Base-by-base conservation (phyloP, 148 eudicot genomes). In the Camellia sinensis region DNA sequence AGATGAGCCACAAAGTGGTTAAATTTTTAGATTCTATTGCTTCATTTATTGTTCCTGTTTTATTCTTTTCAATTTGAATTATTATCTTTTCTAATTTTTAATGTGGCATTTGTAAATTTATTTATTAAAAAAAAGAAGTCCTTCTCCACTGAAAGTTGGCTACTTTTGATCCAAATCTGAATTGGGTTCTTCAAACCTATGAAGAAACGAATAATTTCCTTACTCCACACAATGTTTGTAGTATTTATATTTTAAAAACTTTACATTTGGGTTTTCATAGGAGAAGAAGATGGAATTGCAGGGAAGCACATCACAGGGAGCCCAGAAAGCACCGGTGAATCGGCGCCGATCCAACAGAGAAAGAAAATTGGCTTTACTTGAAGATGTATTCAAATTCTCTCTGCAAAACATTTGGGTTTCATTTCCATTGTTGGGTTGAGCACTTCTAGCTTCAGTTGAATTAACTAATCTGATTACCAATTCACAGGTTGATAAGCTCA, bases 401-500 rank as follows among this genome's bases (percentile, higher is more conserved):
- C 6, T 1, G 12, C 53, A 67, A 19, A 11, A 19, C 6, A 11
- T 53, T 44, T 44, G 44, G 17, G 17, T 66, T 40, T 29, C 43
- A 12, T 41, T 18, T 59, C 9, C 40, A 43, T 21, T 60, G 8
- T n/a, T 37, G 65, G 12, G 12, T 41, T 40, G 37, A 29, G 37
- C 15, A 9, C 40, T 63, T 48, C 15, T 64, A 10, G 0, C 15
- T 40, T 70, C 1, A 45, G 14, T 70, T 54, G 64, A 77, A 40
- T 52, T 37, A 40, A 4, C 41, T 5, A 82, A 3, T 76, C 2
- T 56, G 7, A 71, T 73, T 63, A 14, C 61, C 3, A 85, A 81
- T 74, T 85, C 80, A 66, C 87, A 96, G 99, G 97, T 96, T 75
- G 98, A 96, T 78, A 92, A 83, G 82, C 85, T 96, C 61, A 96